Evolutionary conservation across 2,329 filamentous ascomycete genomes (phyloP), one percentile per base, ranked within the genome.

Genomic region (Aspergillus tamarii): DNA sequence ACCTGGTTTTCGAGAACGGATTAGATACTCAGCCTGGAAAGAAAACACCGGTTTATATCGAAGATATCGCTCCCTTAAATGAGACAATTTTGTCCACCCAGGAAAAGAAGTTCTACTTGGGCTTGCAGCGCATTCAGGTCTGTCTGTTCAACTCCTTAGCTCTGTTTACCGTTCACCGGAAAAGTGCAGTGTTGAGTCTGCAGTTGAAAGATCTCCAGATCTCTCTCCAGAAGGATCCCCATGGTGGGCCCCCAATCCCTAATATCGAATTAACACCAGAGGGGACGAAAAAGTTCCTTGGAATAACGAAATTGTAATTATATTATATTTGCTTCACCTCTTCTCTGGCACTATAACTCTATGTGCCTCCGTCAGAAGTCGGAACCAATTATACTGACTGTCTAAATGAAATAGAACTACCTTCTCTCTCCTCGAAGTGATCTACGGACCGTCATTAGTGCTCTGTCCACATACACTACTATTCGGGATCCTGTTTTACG

Each of bases 251-350:
- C 21, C 64, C 64, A 10, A 41, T 68, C 50, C 66, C 56, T 16
- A 60, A 62, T 39, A 67, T 72, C 41, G 62, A 69, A 57, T 61
- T 72, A 23, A 26, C 60, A 50, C 60, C 65, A 8, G 26, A 70
- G 54, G 63, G 66, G 62, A 55, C 67, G 14, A 73, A 73, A 64
- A 66, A 61, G 62, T 57, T 36, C 43, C 62, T 73, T 39, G 62
- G 65, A 19, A 68, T 68, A 52, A 65, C 60, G 39, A 67, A 70
- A 54, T 53, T 72, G 64, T 72, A 72, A 50, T 57, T 65, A 30
- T 57, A 41, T 21, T n/a, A n/a, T 59, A 11, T 46, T 21, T 57
- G n/a, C n/a, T n/a, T n/a, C n/a, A n/a, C n/a, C n/a, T n/a, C n/a
- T n/a, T n/a, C n/a, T n/a, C n/a, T n/a, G n/a, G n/a, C n/a, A n/a